Conservation (phyloP, 1,284 basidiomycete species). For the Termitomyces sp. region DNA sequence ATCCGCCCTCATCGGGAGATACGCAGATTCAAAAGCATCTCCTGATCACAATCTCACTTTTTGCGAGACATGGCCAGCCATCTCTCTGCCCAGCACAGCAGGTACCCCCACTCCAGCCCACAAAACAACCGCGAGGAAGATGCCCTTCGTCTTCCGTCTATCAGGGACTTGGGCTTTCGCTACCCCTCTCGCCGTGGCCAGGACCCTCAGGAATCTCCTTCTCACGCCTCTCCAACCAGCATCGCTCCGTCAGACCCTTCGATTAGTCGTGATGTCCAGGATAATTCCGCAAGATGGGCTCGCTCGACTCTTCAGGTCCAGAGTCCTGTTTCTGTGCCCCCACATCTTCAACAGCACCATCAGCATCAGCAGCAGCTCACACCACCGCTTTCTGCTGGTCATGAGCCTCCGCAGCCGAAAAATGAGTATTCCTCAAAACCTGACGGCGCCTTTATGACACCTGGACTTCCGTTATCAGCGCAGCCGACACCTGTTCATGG, state of each 20-base stretch:
- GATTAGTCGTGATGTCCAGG: conserved; percentile 16
- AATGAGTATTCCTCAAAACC: conserved; percentile 36
- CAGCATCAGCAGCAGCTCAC: conserved; percentile 34
- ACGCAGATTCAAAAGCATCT: conserved; percentile 35
- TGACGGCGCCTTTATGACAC: conserved; percentile 36
- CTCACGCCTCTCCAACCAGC: conserved; percentile 7
- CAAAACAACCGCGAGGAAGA: conserved; percentile 33
- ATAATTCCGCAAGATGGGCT: conserved; percentile 23
- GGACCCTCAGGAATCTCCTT: conserved; percentile 24
- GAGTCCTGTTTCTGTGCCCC: conserved; percentile 15
- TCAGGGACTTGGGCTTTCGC: conserved; percentile 62
- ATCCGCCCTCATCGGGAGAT: conserved; percentile 57
- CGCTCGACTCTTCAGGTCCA: conserved; percentile 21
- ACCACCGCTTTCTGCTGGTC: conserved; percentile 36
- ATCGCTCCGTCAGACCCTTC: conserved; percentile 17
- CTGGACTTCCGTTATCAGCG: conserved; percentile 37
- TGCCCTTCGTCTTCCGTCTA: conserved; percentile 51
- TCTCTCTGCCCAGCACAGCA: conserved; percentile 28
- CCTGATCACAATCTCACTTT: conserved; percentile 35
- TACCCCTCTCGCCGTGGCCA: conserved; percentile 23
- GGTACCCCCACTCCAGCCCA: conserved; percentile 32
- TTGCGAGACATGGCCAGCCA: conserved; percentile 38
- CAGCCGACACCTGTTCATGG: conserved; percentile 32
- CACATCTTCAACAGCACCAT: conserved; percentile 22
- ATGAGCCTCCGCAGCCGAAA: conserved; percentile 28